Conservation (phyloP, 306 rosid genomes). For the Mimosa pudica region DNA sequence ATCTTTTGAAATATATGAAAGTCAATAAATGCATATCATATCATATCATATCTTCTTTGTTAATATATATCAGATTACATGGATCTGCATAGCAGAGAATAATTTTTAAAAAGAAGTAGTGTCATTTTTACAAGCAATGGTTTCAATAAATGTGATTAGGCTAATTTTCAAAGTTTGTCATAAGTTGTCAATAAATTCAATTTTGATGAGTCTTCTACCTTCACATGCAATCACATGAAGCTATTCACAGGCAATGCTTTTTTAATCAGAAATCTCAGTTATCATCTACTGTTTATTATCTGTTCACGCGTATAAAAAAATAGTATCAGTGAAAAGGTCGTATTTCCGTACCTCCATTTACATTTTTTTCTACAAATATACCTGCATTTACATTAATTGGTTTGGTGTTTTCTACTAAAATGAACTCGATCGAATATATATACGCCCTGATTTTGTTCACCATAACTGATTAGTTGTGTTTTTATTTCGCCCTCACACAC, state of each 20-base stretch:
- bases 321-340: background rate
- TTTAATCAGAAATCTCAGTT: background rate
- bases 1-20: background rate
- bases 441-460: background rate
- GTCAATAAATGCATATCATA: conserved; percentile 4
- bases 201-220: conserved; percentile 31
- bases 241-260: background rate
- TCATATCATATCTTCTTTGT: conserved; percentile 29
- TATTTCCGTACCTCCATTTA: background rate
- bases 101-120: background rate
- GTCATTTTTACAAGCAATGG: conserved; percentile 15
- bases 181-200: background rate
- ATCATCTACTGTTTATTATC: background rate
- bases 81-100: conserved; percentile 5
- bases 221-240: conserved; percentile 63
- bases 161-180: conserved; percentile 21
- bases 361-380: background rate
- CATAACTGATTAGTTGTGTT: background rate
- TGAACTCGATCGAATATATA: no score
- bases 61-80: background rate
- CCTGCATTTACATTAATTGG: no score
- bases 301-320: background rate
- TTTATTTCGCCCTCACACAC: background rate
- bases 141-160: conserved; percentile 20
- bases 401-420: no score